Conservation (phyloP, 371 early-diverging fungal genomes). For the Vairimorpha necatrix region DNA sequence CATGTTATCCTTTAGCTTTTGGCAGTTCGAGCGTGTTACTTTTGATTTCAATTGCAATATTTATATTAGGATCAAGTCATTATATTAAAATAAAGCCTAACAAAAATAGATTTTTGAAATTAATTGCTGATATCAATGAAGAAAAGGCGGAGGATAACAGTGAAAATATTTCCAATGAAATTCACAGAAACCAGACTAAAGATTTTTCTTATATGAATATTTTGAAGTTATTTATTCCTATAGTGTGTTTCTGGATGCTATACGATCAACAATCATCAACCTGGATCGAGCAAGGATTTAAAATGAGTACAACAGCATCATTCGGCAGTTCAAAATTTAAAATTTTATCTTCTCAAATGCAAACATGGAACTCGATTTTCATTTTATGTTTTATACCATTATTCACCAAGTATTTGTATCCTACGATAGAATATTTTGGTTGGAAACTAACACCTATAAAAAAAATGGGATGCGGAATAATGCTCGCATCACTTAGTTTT, state of each 20-base stretch:
- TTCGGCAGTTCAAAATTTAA: constrained; percentile 16
- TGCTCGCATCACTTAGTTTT: constrained; percentile 49
- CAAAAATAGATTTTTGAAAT: constrained; percentile 5
- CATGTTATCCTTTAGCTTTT: constrained; percentile 61
- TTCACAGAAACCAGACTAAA: not conserved
- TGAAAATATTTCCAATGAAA: not conserved
- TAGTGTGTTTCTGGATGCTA: constrained; percentile 64
- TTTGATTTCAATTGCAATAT: constrained; percentile 51
- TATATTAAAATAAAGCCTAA: constrained; percentile 31
- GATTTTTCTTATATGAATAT: constrained; percentile 6
- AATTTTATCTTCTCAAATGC: constrained; percentile 63
- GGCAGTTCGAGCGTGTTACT: constrained; percentile 53
- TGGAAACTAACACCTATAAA: constrained; percentile 63
- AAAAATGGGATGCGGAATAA: constrained; percentile 63
- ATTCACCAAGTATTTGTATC: constrained; percentile 66
- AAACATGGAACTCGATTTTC: constrained; percentile 65
- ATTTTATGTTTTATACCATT: constrained; percentile 68
- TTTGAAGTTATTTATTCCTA: constrained; percentile 46
- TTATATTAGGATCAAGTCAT: constrained; percentile 32
- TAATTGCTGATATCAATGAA: not conserved
- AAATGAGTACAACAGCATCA: constrained; percentile 46
- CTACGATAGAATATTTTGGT: constrained; percentile 52
- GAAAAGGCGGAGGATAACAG: not conserved
- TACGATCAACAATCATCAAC: constrained; percentile 65
- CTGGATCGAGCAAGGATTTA: constrained; percentile 65